phyloP scores from a whole-genome alignment of 202 grass and related monocot species.

The Tripidium arundinaceum region DNA sequence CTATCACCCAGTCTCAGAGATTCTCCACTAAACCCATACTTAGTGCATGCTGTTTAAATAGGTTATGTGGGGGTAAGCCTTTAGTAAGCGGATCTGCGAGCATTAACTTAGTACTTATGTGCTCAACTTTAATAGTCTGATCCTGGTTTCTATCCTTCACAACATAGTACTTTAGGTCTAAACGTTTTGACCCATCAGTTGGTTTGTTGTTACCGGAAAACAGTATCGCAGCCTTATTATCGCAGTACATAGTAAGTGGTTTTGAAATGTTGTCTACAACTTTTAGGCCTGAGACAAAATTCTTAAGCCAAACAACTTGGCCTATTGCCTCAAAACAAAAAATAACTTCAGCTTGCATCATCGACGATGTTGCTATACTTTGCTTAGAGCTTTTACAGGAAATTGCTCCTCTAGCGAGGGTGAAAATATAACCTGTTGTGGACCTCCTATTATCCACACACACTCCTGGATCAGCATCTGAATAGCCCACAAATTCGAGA shows the following conservation, averaged over 20 bases:
- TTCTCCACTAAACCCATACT: too few species aligned
- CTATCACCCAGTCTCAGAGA: too few species aligned
- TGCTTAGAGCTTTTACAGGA: not conserved
- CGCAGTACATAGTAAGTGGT: not conserved
- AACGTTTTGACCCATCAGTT: not conserved
- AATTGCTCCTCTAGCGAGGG: not conserved
- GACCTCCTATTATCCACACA: not conserved
- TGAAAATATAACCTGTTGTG: not conserved
- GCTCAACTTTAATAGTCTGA: not conserved
- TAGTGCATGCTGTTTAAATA: too few species aligned
- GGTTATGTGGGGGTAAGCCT: not conserved
- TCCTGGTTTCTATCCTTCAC: not conserved
- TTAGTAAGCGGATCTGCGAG: not conserved
- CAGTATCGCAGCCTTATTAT: accelerated
- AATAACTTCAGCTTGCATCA: not conserved
- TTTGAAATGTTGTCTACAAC: not conserved
- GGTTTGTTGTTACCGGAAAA: not conserved
- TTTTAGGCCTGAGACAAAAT: not conserved
- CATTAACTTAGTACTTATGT: not conserved
- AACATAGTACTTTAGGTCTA: not conserved
- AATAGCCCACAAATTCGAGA: not conserved
- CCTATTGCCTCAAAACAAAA: not conserved
- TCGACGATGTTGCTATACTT: not conserved
- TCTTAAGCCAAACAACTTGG: not conserved
- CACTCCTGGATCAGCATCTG: not conserved